Base-by-base conservation (phyloP, 768 basidiomycete genomes). In the Phaffia tasmanica region DNA sequence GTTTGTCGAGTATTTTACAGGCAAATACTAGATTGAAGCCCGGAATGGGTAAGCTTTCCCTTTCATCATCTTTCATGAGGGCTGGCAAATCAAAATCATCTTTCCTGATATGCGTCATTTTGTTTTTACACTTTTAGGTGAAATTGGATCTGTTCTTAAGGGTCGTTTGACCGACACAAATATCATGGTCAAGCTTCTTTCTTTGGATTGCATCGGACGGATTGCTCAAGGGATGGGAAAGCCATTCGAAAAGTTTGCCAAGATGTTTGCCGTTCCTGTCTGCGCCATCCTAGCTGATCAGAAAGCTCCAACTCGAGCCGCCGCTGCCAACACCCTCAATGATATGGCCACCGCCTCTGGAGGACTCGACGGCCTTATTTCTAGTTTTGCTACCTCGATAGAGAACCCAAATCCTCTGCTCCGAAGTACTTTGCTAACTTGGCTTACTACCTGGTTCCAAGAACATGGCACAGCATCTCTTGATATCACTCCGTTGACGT, bases 191-290 rank as follows among this genome's bases (percentile, higher is more conserved):
- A 95, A 98, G 76, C 79, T 81, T 18, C 81, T 95, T 56, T 88
- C 94, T 27, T 82, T 99, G 25, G 91, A 94, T 73, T 86, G 94
- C 64, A 85, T 98, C 62, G 82, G 86, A 47, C 87, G 89, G 42
- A 85, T 98, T 70, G 91, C 95, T 8, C 83, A 81, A 1, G 93
- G 91, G 1, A 98, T 99, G 90, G 92, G 91, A 51, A 90, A 87
- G 74, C 83, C 89, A 1, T 98, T 99, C 73, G 94, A 98, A 72
- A 94, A 89, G 75, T 82, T 94, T 72, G 81, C 83, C 2, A 85
- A 86, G 42, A 79, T 89, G 64, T 87, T 92, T 72, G 82, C 83
- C 11, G 76, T 83, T 0, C 85, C 92, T 0, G 80, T 98, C 25
- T 84, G 86, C 4, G 85, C 86, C 7, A 91, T 90, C 14, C 82